phyloP scores from a whole-genome alignment of 2,329 filamentous ascomycete genomes.

The Chaetoscypha palmicola region DNA sequence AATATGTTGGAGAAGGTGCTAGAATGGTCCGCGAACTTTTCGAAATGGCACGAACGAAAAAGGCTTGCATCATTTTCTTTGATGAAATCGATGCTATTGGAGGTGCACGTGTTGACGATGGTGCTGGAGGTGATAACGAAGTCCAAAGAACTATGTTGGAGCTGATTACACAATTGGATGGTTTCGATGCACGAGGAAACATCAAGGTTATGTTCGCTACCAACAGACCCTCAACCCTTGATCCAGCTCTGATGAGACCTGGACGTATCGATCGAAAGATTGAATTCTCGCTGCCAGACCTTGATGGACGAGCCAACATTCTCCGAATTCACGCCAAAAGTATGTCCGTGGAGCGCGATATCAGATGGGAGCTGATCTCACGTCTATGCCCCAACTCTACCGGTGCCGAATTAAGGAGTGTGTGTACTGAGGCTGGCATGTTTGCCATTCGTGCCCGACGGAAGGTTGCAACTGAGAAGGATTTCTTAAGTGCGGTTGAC shows the following conservation, averaged over 20 bases:
- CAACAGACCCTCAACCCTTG: conserved; percentile 89
- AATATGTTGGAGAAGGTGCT: conserved; percentile 97
- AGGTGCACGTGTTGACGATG: conserved; percentile 92
- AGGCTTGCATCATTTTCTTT: conserved; percentile 99
- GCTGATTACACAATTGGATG: conserved; percentile 92
- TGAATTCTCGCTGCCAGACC: conserved; percentile 93
- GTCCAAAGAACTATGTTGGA: conserved; percentile 98
- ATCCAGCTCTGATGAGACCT: conserved; percentile 94
- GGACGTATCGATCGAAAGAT: conserved; percentile 98
- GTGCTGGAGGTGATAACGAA: conserved; percentile 93
- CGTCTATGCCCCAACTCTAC: conserved; percentile 95
- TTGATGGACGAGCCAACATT: conserved; percentile 96
- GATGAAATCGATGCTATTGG: conserved; percentile 97
- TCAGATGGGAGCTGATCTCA: conserved; percentile 97
- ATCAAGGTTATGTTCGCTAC: conserved; percentile 99
- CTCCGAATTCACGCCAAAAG: conserved; percentile 98
- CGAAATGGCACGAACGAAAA: conserved; percentile 99
- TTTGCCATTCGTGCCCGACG: conserved; percentile 89
- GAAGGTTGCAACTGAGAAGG: conserved; percentile 98
- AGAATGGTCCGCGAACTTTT: conserved; percentile 98
- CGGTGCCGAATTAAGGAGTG: conserved; percentile 89
- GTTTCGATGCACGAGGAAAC: conserved; percentile 92
- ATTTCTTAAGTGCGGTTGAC: conserved; percentile 95
- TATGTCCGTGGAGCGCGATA: conserved; percentile 98
- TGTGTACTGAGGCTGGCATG: conserved; percentile 98